These are phyloP conservation scores for Withania somnifera DNA, from an alignment of 305 asterid species.

Conservation along the genomic window DNA sequence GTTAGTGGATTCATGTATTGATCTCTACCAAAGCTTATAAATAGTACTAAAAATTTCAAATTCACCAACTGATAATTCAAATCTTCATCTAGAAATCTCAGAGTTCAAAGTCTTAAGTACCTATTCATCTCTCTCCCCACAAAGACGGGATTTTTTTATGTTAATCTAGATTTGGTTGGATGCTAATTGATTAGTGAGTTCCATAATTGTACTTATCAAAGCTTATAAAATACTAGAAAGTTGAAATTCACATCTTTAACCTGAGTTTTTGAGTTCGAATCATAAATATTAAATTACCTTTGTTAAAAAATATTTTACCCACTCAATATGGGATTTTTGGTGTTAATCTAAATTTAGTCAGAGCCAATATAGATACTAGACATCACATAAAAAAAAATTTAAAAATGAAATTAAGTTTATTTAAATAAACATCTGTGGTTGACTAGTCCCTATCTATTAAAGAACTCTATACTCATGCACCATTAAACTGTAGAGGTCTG, in stretches of 20 bases:
- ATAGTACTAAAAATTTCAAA: neutral
- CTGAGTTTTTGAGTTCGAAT: neutral
- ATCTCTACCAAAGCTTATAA: conserved; percentile 26
- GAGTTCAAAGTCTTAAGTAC: neutral
- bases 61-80: neutral
- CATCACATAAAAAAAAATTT: neutral
- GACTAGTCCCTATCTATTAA: conserved; percentile 54
- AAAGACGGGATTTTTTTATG: neutral
- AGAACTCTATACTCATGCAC: conserved; percentile 16
- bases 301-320: neutral
- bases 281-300: neutral
- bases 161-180: neutral
- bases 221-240: conserved; percentile 1
- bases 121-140: too few species aligned
- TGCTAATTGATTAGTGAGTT: conserved; percentile 49
- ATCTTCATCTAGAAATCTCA: neutral
- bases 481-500: conserved; percentile 15
- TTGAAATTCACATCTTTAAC: neutral
- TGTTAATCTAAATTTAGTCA: neutral
- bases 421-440: conserved; percentile 25
- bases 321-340: neutral
- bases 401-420: neutral
- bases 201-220: conserved; percentile 33
- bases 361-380: neutral
- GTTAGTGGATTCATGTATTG: conserved; percentile 47